These are phyloP conservation scores for Termitomyces sp. DNA, from an alignment of 768 basidiomycete species.

Conservation along the genomic window DNA sequence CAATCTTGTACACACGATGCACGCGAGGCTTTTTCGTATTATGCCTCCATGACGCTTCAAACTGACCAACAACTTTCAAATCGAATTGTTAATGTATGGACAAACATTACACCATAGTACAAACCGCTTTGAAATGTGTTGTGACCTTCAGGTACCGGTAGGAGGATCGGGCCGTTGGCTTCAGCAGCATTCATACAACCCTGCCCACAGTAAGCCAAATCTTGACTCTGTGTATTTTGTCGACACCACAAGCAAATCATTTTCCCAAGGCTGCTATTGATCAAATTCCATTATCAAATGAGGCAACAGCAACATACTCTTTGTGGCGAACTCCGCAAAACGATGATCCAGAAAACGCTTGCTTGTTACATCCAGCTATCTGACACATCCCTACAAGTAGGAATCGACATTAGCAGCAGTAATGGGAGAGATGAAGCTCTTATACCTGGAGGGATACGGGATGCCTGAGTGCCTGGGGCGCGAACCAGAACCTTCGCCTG, in stretches of 20 bases:
- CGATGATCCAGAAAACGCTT: conserved; percentile 29
- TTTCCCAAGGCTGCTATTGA: conserved; percentile 36
- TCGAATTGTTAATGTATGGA: background rate
- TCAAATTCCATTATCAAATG: background rate
- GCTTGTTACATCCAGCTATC: conserved; percentile 47
- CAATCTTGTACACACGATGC: conserved; percentile 58
- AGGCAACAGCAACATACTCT: conserved; percentile 31
- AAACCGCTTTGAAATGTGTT: conserved; percentile 61
- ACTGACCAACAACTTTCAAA: conserved; percentile 55
- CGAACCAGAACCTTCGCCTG: background rate
- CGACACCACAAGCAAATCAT: conserved; percentile 56
- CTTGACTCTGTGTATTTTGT: conserved; percentile 45
- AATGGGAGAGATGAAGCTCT: background rate
- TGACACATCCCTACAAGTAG: conserved; percentile 38
- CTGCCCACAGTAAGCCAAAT: conserved; percentile 60
- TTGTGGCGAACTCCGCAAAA: conserved; percentile 45
- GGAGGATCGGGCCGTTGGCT: conserved; percentile 47
- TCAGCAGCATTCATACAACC: conserved; percentile 51
- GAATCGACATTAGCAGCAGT: background rate
- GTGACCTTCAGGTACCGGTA: conserved; percentile 57
- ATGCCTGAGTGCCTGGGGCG: background rate
- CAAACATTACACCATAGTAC: conserved; percentile 11
- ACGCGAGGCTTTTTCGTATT: conserved; percentile 51
- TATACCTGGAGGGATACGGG: conserved; percentile 12
- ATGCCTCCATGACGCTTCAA: conserved; percentile 67